These are phyloP conservation scores for Neodidymelliopsis sp. DNA, from an alignment of 2,329 filamentous ascomycete species.

Conservation along the genomic window DNA sequence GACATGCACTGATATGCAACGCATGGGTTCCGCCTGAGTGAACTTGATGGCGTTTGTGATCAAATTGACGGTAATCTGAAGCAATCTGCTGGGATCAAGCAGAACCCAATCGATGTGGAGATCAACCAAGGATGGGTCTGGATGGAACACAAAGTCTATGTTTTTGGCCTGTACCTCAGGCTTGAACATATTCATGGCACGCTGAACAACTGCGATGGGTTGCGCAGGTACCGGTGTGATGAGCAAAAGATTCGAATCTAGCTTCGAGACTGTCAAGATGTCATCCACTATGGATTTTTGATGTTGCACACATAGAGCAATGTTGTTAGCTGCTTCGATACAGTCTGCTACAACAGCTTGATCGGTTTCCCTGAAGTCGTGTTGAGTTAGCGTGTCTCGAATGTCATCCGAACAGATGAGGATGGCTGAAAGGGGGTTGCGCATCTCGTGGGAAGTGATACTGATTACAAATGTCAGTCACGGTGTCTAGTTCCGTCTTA, in stretches of 20 bases:
- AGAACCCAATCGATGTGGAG: conserved; percentile 50
- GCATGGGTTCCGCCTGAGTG: conserved; percentile 45
- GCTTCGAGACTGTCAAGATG: conserved; percentile 44
- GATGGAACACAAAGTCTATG: conserved; percentile 37
- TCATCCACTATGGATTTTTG: conserved; percentile 48
- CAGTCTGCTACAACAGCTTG: conserved; percentile 28
- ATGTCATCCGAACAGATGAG: conserved; percentile 46
- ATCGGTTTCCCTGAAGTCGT: conserved; percentile 27
- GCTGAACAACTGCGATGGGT: conserved; percentile 43
- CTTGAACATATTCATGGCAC: conserved; percentile 50
- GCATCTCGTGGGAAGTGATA: conserved; percentile 48
- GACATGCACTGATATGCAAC: conserved; percentile 50
- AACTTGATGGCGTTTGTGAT: conserved; percentile 59
- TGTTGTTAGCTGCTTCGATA: conserved; percentile 44
- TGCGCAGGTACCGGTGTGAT: conserved; percentile 50
- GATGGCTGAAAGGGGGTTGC: conserved; percentile 45
- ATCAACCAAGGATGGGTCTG: conserved; percentile 45
- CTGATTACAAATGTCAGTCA: not conserved
- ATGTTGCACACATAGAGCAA: conserved; percentile 52
- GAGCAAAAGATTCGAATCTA: conserved; percentile 40
- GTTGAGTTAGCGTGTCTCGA: conserved; percentile 31
- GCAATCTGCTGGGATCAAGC: conserved; percentile 52
- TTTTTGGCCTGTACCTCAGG: conserved; percentile 44
- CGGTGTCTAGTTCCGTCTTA: no score
- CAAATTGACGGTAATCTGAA: conserved; percentile 54